Conservation (phyloP, 176 grass and related monocot genomes). For the Coix lacrymajobi region DNA sequence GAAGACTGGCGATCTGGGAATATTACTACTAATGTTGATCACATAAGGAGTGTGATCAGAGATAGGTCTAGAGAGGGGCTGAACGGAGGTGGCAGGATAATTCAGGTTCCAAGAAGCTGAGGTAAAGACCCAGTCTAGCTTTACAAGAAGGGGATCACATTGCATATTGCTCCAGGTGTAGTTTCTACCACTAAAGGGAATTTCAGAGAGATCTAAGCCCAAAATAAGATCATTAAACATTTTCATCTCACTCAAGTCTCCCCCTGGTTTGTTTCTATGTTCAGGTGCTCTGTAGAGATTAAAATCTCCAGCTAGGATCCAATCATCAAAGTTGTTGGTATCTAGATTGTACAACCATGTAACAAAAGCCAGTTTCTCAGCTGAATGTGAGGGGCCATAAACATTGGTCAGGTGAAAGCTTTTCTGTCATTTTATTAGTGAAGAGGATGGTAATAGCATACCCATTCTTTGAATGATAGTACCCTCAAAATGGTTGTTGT, state of each 20-base stretch:
- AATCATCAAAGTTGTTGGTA: background rate
- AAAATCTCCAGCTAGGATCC: background rate
- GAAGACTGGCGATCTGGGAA: background rate
- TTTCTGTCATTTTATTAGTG: too few relatives aligned
- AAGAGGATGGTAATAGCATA: too few relatives aligned
- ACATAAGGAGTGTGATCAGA: background rate
- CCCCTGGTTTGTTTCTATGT: too few relatives aligned
- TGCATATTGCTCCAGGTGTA: too few relatives aligned
- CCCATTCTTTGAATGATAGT: too few relatives aligned
- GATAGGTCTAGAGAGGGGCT: background rate
- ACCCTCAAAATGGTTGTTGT: too few relatives aligned
- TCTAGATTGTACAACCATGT: background rate
- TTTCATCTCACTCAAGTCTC: background rate
- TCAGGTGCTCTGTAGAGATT: too few relatives aligned
- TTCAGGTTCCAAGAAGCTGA: fast-evolving
- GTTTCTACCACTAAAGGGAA: too few relatives aligned
- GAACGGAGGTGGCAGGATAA: background rate
- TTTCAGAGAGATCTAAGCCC: too few relatives aligned
- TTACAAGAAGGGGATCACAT: background rate
- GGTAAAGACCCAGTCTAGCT: background rate
- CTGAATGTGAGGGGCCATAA: background rate
- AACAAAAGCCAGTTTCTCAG: fast-evolving
- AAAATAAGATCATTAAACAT: background rate
- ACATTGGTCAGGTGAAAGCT: background rate
- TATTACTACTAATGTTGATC: fast-evolving